Conservation (phyloP, 345 rosid genomes). For the Eucalyptus rudis region DNA sequence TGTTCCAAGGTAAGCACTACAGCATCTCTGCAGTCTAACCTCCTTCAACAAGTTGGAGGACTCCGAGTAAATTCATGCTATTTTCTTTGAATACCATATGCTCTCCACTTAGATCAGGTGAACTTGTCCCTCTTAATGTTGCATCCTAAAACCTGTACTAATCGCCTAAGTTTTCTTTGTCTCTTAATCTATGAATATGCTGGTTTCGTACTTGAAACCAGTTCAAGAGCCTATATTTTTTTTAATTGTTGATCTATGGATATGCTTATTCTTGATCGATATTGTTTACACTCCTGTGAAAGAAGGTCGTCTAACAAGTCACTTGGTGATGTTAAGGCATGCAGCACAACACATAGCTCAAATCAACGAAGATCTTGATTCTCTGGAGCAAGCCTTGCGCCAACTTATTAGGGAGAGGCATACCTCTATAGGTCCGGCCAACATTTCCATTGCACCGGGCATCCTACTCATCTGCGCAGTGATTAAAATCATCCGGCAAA, state of each 20-base stretch:
- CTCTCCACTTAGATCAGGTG: neutral
- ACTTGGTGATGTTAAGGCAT: neutral
- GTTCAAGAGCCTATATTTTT: neutral
- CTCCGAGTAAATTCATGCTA: neutral
- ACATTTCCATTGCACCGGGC: neutral
- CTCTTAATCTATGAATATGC: too few species aligned
- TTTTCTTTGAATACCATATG: neutral
- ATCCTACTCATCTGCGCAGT: fast-evolving
- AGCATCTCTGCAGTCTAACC: neutral
- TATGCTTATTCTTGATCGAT: neutral
- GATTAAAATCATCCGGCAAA: neutral
- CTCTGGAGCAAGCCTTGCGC: fast-evolving
- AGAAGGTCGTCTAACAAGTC: neutral
- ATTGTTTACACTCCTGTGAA: neutral
- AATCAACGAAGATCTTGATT: neutral
- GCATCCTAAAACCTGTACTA: neutral
- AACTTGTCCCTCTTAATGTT: neutral
- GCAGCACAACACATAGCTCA: neutral
- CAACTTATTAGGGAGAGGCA: neutral
- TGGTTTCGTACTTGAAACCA: fast-evolving
- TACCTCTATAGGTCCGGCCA: fast-evolving
- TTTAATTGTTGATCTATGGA: too few species aligned
- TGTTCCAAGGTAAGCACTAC: neutral
- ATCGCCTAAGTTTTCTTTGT: neutral
- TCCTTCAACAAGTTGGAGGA: too few species aligned